Base-by-base conservation (phyloP, 345 rosid genomes). In the Acer saccharum region DNA sequence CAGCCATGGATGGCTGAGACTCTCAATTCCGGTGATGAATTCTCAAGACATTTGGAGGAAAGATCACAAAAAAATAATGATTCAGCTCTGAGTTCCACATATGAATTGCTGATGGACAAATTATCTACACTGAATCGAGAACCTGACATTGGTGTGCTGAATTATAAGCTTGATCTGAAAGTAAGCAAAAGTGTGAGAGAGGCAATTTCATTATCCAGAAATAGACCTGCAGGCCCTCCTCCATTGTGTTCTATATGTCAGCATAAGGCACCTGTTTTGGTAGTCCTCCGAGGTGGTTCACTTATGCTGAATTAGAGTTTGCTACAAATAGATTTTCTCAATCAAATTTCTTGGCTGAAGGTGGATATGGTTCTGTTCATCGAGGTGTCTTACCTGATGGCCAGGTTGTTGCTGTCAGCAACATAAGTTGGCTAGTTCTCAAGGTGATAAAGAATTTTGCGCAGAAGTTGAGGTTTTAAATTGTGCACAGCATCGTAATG, bases 401-500 rank as follows among this genome's bases (percentile, higher is more conserved):
- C 67, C 97, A 88, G 85, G 90, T 90, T 52, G 84, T 96, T 86
- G 99, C 99, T 10, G 99, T 96, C 27, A 96, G 87, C 99, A 94
- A 72, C 93, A 92, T 84, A 96, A 92, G 80, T 78, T 89, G 84
- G 98, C 99, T 73, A 96, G 99, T 77, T 91, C 98, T 29, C 98
- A 96, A 84, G 99, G 99, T 74, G 98, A 96, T 79, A 67, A 80
- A 39, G 99, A 96, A 68, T 96, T 96, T 87, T 96, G 99, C 84
- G 90, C 99, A 17, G 99, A 96, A 83, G 99, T 96, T 69, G 98
- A 96, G 83, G 99, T 96, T 65, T 86, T 96, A 74, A 96, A 97
- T 79, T 94, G 99, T 78, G 99, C 99, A 25, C 99, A 96, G 79
- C 99, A 94, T 82, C 93, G 99, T 8, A 96, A 96, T 82, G 98